Percentiles rank a stretch among this genome's conserved stretches.
phyloP scores from a whole-genome alignment of 1,284 basidiomycete species.

The Sparassis latifolia region DNA sequence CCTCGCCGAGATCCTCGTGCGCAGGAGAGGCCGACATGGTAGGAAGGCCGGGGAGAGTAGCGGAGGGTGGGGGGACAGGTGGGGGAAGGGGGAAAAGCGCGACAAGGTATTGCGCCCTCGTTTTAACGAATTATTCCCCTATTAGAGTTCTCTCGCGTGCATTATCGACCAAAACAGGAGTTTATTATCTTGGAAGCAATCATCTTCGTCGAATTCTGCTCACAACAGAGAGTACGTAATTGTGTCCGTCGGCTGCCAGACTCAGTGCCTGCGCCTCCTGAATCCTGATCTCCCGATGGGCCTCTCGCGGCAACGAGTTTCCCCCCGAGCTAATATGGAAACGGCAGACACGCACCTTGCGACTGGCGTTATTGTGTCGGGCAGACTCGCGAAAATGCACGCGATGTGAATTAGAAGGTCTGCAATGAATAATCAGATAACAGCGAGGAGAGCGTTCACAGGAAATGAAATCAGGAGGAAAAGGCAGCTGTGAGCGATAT shows the following conservation, averaged over 20 bases:
- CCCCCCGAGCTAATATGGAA: too few relatives aligned
- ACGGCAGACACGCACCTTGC: too few relatives aligned
- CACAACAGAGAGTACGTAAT: slow-evolving; percentile 46
- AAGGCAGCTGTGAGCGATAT: too few relatives aligned
- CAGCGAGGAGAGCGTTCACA: too few relatives aligned
- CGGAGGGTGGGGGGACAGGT: slow-evolving; percentile 23
- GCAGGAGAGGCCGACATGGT: slow-evolving; percentile 41
- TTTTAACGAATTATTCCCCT: slow-evolving; percentile 72
- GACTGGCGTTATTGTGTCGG: too few relatives aligned
- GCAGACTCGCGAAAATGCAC: too few relatives aligned
- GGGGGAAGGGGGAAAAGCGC: slow-evolving; percentile 50
- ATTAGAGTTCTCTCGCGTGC: slow-evolving; percentile 60
- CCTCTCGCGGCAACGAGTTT: too few relatives aligned
- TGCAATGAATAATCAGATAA: too few relatives aligned
- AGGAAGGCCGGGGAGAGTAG: slow-evolving; percentile 16
- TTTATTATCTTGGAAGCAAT: slow-evolving; percentile 54
- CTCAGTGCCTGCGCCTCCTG: slow-evolving; percentile 1
- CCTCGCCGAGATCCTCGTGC: slow-evolving; percentile 32
- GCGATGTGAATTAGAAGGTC: too few relatives aligned
- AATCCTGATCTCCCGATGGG: too few relatives aligned
- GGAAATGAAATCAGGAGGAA: too few relatives aligned
- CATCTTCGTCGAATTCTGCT: slow-evolving; percentile 29
- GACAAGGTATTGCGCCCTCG: slow-evolving; percentile 51
- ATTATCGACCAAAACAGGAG: slow-evolving; percentile 45
- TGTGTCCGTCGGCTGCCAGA: slow-evolving; percentile 12